Evolutionary conservation across 768 basidiomycete genomes (phyloP).

Genomic region (Tulasnella sp.): DNA sequence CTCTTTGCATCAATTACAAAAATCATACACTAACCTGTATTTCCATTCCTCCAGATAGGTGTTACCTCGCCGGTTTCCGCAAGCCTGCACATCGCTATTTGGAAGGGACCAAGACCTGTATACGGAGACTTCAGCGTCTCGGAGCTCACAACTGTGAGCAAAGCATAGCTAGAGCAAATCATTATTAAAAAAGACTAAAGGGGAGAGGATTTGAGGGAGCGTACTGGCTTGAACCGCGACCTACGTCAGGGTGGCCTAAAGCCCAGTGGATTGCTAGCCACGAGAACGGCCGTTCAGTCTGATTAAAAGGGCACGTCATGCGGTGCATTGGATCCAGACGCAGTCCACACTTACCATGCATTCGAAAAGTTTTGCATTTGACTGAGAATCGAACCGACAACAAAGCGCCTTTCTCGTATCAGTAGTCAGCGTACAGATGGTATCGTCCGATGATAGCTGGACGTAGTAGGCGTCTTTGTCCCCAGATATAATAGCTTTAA

Average conservation of each 20-base stretch:
- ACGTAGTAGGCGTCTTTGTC: background rate
- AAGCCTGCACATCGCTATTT: background rate
- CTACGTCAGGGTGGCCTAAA: background rate
- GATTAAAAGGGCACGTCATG: background rate
- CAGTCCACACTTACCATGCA: background rate
- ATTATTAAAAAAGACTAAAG: background rate
- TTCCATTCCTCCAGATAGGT: background rate
- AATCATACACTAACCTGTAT: background rate
- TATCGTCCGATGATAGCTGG: background rate
- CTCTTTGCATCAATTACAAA: no score
- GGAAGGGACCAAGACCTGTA: background rate
- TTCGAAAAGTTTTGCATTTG: background rate
- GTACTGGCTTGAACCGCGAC: background rate
- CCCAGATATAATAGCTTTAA: background rate
- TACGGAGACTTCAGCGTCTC: background rate
- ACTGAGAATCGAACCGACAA: background rate
- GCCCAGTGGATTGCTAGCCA: background rate
- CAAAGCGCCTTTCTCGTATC: background rate
- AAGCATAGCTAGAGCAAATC: background rate
- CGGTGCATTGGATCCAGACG: background rate
- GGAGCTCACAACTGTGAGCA: background rate
- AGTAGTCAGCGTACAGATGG: background rate
- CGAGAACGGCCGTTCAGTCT: background rate
- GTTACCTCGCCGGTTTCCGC: background rate
- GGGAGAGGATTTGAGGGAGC: background rate